phyloP scores from a whole-genome alignment of 139 green algal species.

The Choricystis sp. region DNA sequence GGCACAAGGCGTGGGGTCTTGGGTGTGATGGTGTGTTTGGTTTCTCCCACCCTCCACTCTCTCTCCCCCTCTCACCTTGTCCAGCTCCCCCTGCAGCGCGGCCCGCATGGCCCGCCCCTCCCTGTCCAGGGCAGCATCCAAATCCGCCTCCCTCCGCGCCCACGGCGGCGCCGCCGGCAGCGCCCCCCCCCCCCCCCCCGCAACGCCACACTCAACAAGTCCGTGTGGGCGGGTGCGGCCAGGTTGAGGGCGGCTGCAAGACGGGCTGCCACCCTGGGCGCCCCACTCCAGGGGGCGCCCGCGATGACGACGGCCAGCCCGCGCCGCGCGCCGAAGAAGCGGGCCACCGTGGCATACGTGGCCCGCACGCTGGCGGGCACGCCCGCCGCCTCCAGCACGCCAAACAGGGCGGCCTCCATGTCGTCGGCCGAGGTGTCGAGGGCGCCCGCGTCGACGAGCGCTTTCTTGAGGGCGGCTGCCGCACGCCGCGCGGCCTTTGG shows the following conservation, averaged over 20 bases:
- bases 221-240: neutral
- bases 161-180: neutral
- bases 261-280: neutral
- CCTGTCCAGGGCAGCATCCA: neutral
- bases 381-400: neutral
- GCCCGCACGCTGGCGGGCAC: neutral
- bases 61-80: no score
- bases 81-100: no score
- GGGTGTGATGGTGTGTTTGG: no score
- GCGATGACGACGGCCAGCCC: neutral
- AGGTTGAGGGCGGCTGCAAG: neutral
- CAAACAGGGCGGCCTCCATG: neutral
- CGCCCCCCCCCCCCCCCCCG: no score
- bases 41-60: no score
- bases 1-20: no score
- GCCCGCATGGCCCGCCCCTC: neutral
- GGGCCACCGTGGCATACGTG: neutral
- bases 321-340: neutral
- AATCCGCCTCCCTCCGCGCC: no score
- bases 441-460: conserved; percentile 65
- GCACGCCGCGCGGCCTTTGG: neutral
- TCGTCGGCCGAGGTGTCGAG: conserved; percentile 40
- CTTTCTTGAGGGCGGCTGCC: conserved; percentile 83
- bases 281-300: no score
- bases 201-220: neutral